Percentiles rank a stretch among this genome's conserved stretches.
Evolutionary conservation across 208 protist species (phyloP).

Genomic region (Acanthamoeba sp.): DNA sequence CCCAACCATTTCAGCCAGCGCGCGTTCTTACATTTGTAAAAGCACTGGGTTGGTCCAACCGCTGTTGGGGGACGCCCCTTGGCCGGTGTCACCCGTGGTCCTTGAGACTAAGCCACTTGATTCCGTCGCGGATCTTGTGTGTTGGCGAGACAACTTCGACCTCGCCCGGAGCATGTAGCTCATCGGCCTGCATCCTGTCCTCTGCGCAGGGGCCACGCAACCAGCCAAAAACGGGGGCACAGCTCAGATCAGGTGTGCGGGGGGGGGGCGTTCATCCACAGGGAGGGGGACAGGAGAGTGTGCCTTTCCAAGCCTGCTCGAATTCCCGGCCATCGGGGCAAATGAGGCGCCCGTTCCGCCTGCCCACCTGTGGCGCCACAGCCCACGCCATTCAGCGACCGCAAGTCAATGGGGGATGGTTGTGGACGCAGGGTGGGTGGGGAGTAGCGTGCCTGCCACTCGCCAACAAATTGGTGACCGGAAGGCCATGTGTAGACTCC

Average conservation of each 20-base stretch:
- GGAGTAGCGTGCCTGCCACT: not conserved
- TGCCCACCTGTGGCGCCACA: not conserved
- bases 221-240: not conserved
- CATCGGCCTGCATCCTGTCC: not conserved
- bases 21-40: too few relatives aligned
- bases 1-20: not conserved
- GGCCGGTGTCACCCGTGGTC: too few relatives aligned
- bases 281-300: not conserved
- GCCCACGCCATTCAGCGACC: too few relatives aligned
- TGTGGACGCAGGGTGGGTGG: too few relatives aligned
- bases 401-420: too few relatives aligned
- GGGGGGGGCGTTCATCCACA: not conserved
- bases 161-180: not conserved
- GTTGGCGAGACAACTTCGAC: not conserved
- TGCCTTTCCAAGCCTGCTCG: not conserved
- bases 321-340: constrained; percentile 7
- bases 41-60: too few relatives aligned
- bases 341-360: not conserved
- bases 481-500: constrained; percentile 30
- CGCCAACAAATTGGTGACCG: not conserved
- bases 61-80: too few relatives aligned
- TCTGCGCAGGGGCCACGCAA: not conserved
- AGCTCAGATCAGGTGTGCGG: too few relatives aligned
- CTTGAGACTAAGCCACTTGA: not conserved
- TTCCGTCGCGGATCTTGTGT: not conserved